Percentiles rank a stretch among this genome's conserved stretches.
Conservation (phyloP, 1,139 yeast genomes). For the Scheffersomyces titani region DNA sequence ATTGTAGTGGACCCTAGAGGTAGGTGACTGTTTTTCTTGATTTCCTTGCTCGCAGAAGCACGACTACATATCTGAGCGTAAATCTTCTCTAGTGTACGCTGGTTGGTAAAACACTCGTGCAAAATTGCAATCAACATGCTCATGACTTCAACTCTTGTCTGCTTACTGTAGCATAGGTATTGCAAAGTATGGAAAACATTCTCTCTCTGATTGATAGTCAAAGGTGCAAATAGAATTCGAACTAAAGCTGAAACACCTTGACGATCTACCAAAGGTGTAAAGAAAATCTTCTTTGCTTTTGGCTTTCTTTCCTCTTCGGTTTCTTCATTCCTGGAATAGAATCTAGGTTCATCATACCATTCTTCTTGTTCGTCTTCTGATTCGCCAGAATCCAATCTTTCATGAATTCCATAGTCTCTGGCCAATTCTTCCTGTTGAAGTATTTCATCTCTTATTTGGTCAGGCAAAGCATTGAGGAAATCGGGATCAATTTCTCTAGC, state of each 20-base stretch:
- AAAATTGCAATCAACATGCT: constrained; percentile 67
- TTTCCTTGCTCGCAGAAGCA: constrained; percentile 18
- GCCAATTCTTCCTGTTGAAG: constrained; percentile 66
- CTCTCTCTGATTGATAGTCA: constrained; percentile 65
- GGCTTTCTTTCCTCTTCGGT: constrained; percentile 3
- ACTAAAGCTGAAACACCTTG: constrained; percentile 75
- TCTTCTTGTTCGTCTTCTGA: constrained; percentile 17
- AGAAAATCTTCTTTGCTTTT: constrained; percentile 39
- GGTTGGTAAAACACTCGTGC: constrained; percentile 71
- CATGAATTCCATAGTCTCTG: constrained; percentile 21
- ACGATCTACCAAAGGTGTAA: constrained; percentile 72
- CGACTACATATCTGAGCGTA: constrained; percentile 55
- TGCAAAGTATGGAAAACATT: constrained; percentile 66
- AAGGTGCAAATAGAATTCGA: constrained; percentile 74
- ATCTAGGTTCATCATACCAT: background rate
- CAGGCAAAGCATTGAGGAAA: constrained; percentile 81
- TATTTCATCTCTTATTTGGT: constrained; percentile 69
- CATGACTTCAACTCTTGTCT: constrained; percentile 76
- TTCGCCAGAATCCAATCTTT: constrained; percentile 10
- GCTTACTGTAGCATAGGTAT: constrained; percentile 73
- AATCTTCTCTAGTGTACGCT: constrained; percentile 63
- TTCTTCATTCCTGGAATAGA: background rate
- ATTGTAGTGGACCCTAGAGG: constrained; percentile 70
- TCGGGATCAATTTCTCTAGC: constrained; percentile 77
- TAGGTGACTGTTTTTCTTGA: constrained; percentile 28